These are phyloP conservation scores for Rhodotorula sp. DNA, from an alignment of 1,284 basidiomycete species.

Conservation along the genomic window DNA sequence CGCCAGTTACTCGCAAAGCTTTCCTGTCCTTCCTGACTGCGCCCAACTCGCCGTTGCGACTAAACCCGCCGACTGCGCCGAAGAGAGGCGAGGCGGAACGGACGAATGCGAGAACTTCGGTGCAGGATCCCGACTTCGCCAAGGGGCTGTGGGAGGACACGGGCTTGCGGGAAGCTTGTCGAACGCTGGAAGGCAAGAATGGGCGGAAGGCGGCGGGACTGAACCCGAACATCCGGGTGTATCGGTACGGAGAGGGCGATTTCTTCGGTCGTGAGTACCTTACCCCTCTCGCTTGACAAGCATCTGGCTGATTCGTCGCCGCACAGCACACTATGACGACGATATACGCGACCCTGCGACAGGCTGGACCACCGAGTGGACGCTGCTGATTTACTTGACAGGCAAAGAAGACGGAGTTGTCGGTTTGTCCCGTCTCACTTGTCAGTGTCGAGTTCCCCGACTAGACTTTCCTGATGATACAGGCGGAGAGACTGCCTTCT, in stretches of 20 bases:
- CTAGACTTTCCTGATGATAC: neutral
- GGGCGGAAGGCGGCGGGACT: conserved; percentile 39
- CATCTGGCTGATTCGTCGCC: neutral
- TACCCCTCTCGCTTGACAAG: neutral
- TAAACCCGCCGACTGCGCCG: conserved; percentile 59
- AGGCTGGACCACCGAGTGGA: conserved; percentile 63
- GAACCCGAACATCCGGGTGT: conserved; percentile 51
- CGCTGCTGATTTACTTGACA: conserved; percentile 70
- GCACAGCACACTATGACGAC: conserved; percentile 70
- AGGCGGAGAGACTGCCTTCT: conserved; percentile 77
- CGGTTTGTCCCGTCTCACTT: neutral
- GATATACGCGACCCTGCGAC: conserved; percentile 49
- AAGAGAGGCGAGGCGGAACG: conserved; percentile 72
- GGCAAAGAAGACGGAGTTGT: conserved; percentile 67
- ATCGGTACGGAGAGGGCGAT: conserved; percentile 44
- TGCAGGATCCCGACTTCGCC: conserved; percentile 63
- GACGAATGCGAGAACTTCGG: conserved; percentile 67
- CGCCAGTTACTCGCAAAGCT: neutral
- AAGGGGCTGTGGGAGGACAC: conserved; percentile 51
- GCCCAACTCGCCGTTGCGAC: neutral
- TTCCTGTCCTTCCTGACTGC: conserved; percentile 12
- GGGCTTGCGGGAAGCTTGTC: conserved; percentile 24
- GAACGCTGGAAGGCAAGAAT: neutral
- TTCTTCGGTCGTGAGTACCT: conserved; percentile 46
- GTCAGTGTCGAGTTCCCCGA: neutral